These are phyloP conservation scores for Jamesozyma lodderae DNA, from an alignment of 805 yeast species.

Conservation along the genomic window DNA sequence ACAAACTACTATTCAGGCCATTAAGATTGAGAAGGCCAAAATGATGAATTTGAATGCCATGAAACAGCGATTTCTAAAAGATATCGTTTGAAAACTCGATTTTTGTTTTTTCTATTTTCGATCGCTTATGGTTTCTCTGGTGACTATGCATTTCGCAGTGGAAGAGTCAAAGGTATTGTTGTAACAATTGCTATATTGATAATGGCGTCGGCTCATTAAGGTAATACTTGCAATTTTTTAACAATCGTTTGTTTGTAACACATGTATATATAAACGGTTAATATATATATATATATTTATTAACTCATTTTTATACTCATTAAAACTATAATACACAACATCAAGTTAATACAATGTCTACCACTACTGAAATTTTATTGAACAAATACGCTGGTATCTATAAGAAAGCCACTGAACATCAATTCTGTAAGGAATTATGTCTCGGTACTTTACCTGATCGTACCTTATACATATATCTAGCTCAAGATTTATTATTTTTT, in stretches of 20 bases:
- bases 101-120: background rate
- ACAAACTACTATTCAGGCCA: conserved; percentile 28
- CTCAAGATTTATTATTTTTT: conserved; percentile 43
- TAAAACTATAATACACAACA: no score
- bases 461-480: conserved; percentile 36
- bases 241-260: no score
- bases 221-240: no score
- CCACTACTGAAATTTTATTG: conserved; percentile 19
- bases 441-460: conserved; percentile 37
- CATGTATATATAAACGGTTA: no score
- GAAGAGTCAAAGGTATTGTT: no score
- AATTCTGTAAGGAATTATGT: conserved; percentile 38
- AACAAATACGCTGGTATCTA: conserved; percentile 20
- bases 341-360: conserved; percentile 3
- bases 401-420: conserved; percentile 31
- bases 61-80: conserved; percentile 9
- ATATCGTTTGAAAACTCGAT: conserved; percentile 2
- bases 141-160: background rate
- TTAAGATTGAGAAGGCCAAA: conserved; percentile 19
- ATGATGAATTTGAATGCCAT: conserved; percentile 13
- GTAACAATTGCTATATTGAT: no score
- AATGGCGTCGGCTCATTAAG: no score
- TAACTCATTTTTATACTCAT: no score
- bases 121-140: background rate
- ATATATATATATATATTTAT: no score